phyloP scores from a whole-genome alignment of 768 basidiomycete species.

The Naematelia encephala region DNA sequence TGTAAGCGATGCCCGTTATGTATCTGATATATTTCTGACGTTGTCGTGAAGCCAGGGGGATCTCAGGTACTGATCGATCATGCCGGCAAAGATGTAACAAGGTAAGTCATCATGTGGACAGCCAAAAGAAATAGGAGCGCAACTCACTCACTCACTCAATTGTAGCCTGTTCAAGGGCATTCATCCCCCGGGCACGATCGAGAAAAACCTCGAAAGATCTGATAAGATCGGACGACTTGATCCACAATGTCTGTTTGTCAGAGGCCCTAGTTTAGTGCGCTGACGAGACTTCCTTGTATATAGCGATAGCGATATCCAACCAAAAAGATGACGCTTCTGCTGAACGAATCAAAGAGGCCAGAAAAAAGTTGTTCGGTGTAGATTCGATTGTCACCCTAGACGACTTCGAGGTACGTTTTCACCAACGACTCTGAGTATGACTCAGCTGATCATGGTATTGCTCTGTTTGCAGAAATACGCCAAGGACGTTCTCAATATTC shows the following conservation, averaged over 20 bases:
- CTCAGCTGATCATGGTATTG: neutral
- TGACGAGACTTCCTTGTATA: slow-evolving; percentile 54
- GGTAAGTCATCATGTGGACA: neutral
- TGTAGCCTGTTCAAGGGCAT: slow-evolving; percentile 29
- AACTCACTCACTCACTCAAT: neutral
- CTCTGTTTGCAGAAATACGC: slow-evolving; percentile 56
- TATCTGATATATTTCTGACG: neutral
- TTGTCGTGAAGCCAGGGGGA: slow-evolving; percentile 15
- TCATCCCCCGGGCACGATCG: slow-evolving; percentile 23
- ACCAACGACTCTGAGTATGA: neutral
- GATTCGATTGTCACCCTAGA: slow-evolving; percentile 65
- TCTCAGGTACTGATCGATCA: slow-evolving; percentile 24
- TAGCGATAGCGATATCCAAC: slow-evolving; percentile 7
- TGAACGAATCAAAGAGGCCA: slow-evolving; percentile 59
- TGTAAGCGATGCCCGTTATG: slow-evolving; percentile 8
- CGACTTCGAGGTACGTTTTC: slow-evolving; percentile 66
- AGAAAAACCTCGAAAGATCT: slow-evolving; percentile 7
- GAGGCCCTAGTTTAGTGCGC: slow-evolving; percentile 48
- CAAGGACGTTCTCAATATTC: slow-evolving; percentile 59
- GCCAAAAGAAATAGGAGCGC: neutral
- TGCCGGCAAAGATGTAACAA: slow-evolving; percentile 28
- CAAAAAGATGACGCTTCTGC: slow-evolving; percentile 66
- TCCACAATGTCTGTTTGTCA: slow-evolving; percentile 4
- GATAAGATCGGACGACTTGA: slow-evolving; percentile 12
- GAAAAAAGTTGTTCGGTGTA: slow-evolving; percentile 60